Evolutionary conservation across 2,329 filamentous ascomycete genomes (phyloP).

Genomic region (Nemania sp.): DNA sequence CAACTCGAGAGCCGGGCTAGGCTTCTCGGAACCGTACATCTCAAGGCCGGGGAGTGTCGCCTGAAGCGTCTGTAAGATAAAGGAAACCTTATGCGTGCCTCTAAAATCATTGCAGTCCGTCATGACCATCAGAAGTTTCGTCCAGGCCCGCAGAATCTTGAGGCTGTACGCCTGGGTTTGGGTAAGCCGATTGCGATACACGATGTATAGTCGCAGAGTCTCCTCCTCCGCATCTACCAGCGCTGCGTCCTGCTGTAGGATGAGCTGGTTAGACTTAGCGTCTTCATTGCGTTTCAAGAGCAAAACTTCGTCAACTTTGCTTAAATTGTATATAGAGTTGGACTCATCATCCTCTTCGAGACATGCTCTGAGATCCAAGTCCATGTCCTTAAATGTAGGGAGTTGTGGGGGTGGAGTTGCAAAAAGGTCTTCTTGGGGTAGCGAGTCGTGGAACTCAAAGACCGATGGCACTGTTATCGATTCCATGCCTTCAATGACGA

Average conservation of each 20-base stretch:
- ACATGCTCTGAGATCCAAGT: conserved; percentile 70
- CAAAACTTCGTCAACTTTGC: conserved; percentile 74
- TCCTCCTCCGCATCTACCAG: conserved; percentile 62
- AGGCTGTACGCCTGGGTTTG: conserved; percentile 63
- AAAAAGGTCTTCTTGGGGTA: conserved; percentile 60
- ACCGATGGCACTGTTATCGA: conserved; percentile 72
- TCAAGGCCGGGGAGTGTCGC: conserved; percentile 88
- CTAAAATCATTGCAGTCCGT: conserved; percentile 82
- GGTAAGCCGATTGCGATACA: conserved; percentile 65
- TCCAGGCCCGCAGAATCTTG: conserved; percentile 79
- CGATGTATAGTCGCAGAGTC: conserved; percentile 63
- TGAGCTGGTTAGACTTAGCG: conserved; percentile 53
- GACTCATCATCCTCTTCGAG: conserved; percentile 62
- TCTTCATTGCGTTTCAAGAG: conserved; percentile 69
- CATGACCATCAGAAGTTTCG: conserved; percentile 81
- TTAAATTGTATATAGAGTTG: conserved; percentile 67
- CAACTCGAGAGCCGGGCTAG: conserved; percentile 73
- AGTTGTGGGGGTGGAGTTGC: conserved; percentile 57
- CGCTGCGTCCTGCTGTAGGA: conserved; percentile 54
- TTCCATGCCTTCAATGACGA: conserved; percentile 68
- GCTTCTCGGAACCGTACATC: conserved; percentile 69
- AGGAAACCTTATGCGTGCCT: conserved; percentile 70
- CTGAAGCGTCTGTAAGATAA: conserved; percentile 85
- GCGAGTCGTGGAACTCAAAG: conserved; percentile 93
- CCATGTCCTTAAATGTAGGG: conserved; percentile 66